Evolutionary conservation across 2,329 filamentous ascomycete species (phyloP), one percentile per base, ranked within the genome.

Genomic region (Neonectria neomacrospora): DNA sequence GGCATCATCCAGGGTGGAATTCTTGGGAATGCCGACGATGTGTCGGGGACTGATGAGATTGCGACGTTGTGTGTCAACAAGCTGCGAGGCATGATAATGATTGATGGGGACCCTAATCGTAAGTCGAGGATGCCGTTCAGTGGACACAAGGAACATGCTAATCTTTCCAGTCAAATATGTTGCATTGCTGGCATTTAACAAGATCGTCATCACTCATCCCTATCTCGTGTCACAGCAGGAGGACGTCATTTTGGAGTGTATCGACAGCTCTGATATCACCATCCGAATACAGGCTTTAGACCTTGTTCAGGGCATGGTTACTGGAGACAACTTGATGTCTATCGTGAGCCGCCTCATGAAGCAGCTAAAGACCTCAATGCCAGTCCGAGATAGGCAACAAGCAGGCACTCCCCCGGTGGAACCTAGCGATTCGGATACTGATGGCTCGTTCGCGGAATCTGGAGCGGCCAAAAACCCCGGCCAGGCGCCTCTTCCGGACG

Each of bases 1-100:
- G 96, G 96, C 23, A 97, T 99, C 66, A 97, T 99, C 63, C 94
- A 97, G 76, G 96, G 96, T 28, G 96, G 96, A 0, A 97, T 99
- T 61, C 82, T 99, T 53, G 92, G 93, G 32, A 92, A 90, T 47
- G 89, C 90, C 28, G 93, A 94, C 67, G 92, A 93, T 56, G 88
- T 90, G 20, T 85, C 90, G 34, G 94, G 95, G 58, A 91, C 92
- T 41, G 94, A 98, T 70, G 94, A 97, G 77, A 93, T 99, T 74
- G 96, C 96, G 7, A 90, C 90, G 28, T 84, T 99, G 5, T 99
- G 96, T 76, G 94, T 98, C 26, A 92, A 88, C 65, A 99, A 98
- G 79, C 84, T 99, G 23, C 87, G 96, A 68, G 93, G 93, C 69
- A 98, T 98, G 93, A 90, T 98, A 62, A 91, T 96, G 74, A 88